phyloP scores from a whole-genome alignment of 352 stramenopile species.

The Phytophthora europaea region DNA sequence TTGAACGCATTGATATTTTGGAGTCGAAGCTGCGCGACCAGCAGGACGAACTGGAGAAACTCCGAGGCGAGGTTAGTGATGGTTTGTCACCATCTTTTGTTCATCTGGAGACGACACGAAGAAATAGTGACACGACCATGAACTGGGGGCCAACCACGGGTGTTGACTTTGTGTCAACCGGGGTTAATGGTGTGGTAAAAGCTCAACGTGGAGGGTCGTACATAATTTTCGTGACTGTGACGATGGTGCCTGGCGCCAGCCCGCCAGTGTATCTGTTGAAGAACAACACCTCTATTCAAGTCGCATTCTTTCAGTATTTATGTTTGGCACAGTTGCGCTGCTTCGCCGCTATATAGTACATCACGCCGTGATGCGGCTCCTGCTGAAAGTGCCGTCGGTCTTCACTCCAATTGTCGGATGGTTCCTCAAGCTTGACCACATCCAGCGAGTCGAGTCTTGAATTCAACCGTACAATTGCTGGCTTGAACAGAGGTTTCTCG shows the following conservation, averaged over 20 bases:
- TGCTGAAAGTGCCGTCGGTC: slow-evolving; percentile 50
- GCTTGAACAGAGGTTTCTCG: slow-evolving; percentile 42
- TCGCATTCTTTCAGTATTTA: slow-evolving; percentile 38
- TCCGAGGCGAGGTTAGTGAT: not conserved
- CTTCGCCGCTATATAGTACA: slow-evolving; percentile 43
- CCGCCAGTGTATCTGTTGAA: too few relatives aligned
- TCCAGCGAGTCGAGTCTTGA: slow-evolving; percentile 20
- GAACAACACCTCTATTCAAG: too few relatives aligned
- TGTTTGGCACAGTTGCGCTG: slow-evolving; percentile 49
- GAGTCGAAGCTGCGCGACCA: slow-evolving; percentile 15
- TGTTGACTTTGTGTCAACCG: too few relatives aligned
- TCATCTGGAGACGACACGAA: too few relatives aligned
- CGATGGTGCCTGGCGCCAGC: too few relatives aligned
- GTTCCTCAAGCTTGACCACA: not conserved
- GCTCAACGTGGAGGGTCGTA: too few relatives aligned
- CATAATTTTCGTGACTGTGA: too few relatives aligned
- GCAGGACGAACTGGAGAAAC: slow-evolving; percentile 1
- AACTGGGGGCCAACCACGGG: too few relatives aligned
- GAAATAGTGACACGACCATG: too few relatives aligned
- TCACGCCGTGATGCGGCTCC: slow-evolving; percentile 57
- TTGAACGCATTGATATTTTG: slow-evolving; percentile 17
- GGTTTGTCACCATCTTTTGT: not conserved
- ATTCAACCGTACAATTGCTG: slow-evolving; percentile 35
- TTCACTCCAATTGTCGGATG: slow-evolving; percentile 52
- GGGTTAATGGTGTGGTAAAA: too few relatives aligned